Percentiles rank a stretch among this genome's conserved stretches.
Evolutionary conservation across 768 basidiomycete genomes (phyloP).

Genomic region (Lepiota brunneoincarnata): DNA sequence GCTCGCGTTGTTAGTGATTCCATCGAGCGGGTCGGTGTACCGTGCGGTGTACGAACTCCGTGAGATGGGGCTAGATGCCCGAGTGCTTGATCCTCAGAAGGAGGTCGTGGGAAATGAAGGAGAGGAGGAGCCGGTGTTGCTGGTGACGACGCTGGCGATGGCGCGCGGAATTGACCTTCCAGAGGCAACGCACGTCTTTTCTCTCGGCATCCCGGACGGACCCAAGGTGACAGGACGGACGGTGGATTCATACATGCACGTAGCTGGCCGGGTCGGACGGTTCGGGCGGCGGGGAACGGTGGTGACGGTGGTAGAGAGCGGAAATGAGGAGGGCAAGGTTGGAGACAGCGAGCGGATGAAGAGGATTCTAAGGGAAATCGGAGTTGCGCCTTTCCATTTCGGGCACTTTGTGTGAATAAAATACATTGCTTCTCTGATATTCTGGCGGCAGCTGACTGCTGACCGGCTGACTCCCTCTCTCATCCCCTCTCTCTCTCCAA

Average conservation of each 20-base stretch:
- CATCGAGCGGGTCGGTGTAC: slow-evolving; percentile 56
- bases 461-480: slow-evolving; percentile 10
- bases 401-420: slow-evolving; percentile 48
- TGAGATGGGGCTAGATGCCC: slow-evolving; percentile 65
- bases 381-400: slow-evolving; percentile 43
- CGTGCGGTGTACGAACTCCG: slow-evolving; percentile 65
- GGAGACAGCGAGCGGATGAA: slow-evolving; percentile 33
- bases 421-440: not conserved
- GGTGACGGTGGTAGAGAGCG: slow-evolving; percentile 54
- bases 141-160: slow-evolving; percentile 69
- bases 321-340: slow-evolving; percentile 25
- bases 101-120: slow-evolving; percentile 24
- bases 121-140: slow-evolving; percentile 54
- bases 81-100: slow-evolving; percentile 51
- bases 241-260: slow-evolving; percentile 64
- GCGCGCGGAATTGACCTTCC: slow-evolving; percentile 75
- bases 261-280: slow-evolving; percentile 74
- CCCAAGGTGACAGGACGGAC: slow-evolving; percentile 34
- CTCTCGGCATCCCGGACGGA: slow-evolving; percentile 59
- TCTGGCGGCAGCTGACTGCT: slow-evolving; percentile 19
- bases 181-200: slow-evolving; percentile 70
- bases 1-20: slow-evolving; percentile 65
- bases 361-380: slow-evolving; percentile 42
- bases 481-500: slow-evolving; percentile 12
- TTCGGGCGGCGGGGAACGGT: slow-evolving; percentile 68